A percentile compares a stretch with the other conserved stretches of the same genome.
phyloP scores from a whole-genome alignment of 148 eudicot genomes.

The Oxyria digyna region DNA sequence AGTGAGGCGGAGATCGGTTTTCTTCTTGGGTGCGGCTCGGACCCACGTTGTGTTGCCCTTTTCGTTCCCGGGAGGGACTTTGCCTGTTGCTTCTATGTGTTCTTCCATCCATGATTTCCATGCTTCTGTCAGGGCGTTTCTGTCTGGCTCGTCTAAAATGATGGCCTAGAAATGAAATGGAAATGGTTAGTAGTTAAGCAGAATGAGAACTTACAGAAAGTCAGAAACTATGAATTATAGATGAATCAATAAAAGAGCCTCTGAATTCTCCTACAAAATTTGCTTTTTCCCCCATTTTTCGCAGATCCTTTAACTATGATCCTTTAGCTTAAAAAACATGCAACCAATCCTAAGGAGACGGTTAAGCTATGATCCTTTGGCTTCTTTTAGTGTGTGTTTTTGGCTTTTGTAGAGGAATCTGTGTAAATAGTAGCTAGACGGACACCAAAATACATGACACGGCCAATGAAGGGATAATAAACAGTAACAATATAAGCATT shows the following conservation, averaged over 20 bases:
- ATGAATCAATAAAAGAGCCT: too few species aligned
- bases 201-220: too few species aligned
- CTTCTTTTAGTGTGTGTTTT: too few species aligned
- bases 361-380: too few species aligned
- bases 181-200: background rate
- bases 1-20: conserved; percentile 68
- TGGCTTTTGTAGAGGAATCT: background rate
- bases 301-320: too few species aligned
- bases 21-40: conserved; percentile 58
- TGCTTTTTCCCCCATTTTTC: too few species aligned
- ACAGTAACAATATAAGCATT: too few species aligned
- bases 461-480: background rate
- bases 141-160: conserved; percentile 58
- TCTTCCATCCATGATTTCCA: conserved; percentile 99
- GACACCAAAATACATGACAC: background rate
- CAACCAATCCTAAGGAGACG: too few species aligned
- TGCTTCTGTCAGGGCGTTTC: conserved; percentile 70
- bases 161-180: conserved; percentile 36
- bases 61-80: conserved; percentile 84
- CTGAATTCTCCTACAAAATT: too few species aligned
- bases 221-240: too few species aligned
- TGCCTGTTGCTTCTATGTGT: conserved; percentile 68
- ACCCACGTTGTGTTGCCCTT: conserved; percentile 81
- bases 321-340: too few species aligned
- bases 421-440: background rate